phyloP scores from a whole-genome alignment of 2,329 filamentous ascomycete genomes.

The Xylaria digitata region DNA sequence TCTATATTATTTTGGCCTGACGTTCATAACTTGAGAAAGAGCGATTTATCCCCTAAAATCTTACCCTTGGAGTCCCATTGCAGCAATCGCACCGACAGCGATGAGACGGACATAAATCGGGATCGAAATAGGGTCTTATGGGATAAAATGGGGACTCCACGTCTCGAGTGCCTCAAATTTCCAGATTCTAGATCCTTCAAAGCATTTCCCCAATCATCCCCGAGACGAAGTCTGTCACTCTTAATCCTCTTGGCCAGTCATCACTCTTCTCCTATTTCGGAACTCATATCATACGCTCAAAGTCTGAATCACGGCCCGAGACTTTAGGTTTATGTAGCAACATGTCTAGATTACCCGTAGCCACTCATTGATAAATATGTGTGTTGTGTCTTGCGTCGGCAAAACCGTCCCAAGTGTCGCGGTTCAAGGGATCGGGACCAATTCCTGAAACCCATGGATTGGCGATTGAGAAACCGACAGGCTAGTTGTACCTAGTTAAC shows the following conservation, averaged over 20 bases:
- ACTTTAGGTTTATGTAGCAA: neutral
- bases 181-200: constrained; percentile 1
- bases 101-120: neutral
- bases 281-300: constrained; percentile 2
- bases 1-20: no score
- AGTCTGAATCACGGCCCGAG: no score
- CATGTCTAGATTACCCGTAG: neutral
- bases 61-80: neutral
- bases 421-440: neutral
- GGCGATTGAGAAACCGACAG: neutral
- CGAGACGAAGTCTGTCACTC: neutral
- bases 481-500: neutral
- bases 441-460: constrained; percentile 2
- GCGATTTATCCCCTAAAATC: neutral
- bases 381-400: neutral
- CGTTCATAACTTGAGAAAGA: neutral
- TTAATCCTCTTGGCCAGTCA: constrained; percentile 11
- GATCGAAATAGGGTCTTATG: constrained; percentile 12
- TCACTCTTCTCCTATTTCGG: neutral
- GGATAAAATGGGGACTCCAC: neutral
- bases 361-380: neutral
- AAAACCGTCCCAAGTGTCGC: neutral
- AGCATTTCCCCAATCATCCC: constrained; percentile 5
- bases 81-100: constrained; percentile 1
- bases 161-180: neutral